These are phyloP conservation scores for Helichrysum umbraculigerum DNA, from an alignment of 129 eudicot species.

Conservation along the genomic window DNA sequence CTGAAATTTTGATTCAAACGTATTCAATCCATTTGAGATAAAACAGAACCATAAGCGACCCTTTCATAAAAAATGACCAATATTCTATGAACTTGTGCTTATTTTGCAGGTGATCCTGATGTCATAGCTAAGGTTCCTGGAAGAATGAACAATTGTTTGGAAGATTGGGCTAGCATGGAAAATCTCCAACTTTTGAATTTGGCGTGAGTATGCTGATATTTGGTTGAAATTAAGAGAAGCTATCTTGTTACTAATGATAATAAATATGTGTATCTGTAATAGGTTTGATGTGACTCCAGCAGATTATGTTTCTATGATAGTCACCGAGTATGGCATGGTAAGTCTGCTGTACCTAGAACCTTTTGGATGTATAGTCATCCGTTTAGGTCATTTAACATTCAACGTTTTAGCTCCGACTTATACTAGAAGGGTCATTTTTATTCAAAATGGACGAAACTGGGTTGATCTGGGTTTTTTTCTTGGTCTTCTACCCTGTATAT, in stretches of 20 bases:
- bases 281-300: constrained; percentile 93
- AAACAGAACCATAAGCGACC: neutral
- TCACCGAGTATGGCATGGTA: constrained; percentile 96
- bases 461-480: neutral
- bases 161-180: constrained; percentile 57
- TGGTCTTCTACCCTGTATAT: neutral
- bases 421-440: neutral
- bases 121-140: constrained; percentile 73
- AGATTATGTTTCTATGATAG: constrained; percentile 76
- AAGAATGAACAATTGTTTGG: constrained; percentile 46
- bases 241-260: constrained; percentile 3
- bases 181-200: constrained; percentile 73
- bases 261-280: constrained; percentile 33
- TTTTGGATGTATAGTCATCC: neutral
- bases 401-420: neutral
- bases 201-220: constrained; percentile 49
- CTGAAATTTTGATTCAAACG: neutral
- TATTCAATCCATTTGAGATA: neutral
- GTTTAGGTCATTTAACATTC: constrained; percentile 11
- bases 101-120: constrained; percentile 78
- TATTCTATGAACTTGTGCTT: neutral
- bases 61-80: neutral
- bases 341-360: constrained; percentile 24
- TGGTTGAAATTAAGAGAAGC: constrained; percentile 16
- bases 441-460: neutral